Base-by-base conservation (phyloP, 2,329 filamentous ascomycete genomes). In the Aspergillus caelatus region DNA sequence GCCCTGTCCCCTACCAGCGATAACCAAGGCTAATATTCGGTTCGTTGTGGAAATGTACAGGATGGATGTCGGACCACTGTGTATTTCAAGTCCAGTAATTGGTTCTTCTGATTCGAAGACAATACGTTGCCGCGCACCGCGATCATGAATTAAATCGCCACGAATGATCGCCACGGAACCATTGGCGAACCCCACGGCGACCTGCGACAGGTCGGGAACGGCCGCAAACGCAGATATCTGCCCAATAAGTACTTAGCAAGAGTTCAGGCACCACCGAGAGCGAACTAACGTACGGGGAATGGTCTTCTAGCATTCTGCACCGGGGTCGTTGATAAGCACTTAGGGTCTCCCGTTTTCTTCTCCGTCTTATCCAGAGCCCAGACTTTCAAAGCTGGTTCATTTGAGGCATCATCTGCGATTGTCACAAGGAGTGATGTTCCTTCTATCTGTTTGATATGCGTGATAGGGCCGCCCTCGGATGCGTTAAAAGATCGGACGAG, bases 61-160 rank as follows among this genome's bases (percentile, higher is more conserved):
- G 0, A 91, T 94, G 2, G 91, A 95, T 48, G 83, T 83, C 54
- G 81, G 81, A 6, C 85, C 85, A 71, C 85, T 83, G 53, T 88
- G 81, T 65, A 97, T 90, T 73, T 95, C 91, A 16, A 99, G 89
- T 1, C 94, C 94, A 0, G 95, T 99, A 11, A 99, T 89, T 0
- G 95, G 96, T 76, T 99, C 95, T 71, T 98, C 94, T 0, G 94
- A 97, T 75, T 99, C 95, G 79, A 96, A 95, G 11, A 99, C 92
- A 39, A 94, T 95, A 59, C 95, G 88, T 77, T 99, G 95, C 75
- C 93, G 93, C 12, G 94, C 93, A 26, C 96, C 95, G 62, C 95
- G 89, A 76, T 99, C 95, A 76, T 99, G 93, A 70, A 99, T 92
- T 56, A 99, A 83, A 75, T 99, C 95, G 65, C 96, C 95, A 63